A percentile compares a stretch with the other conserved stretches of the same genome.
Conservation (phyloP, 768 basidiomycete genomes). For the Pisolithus marmoratus region DNA sequence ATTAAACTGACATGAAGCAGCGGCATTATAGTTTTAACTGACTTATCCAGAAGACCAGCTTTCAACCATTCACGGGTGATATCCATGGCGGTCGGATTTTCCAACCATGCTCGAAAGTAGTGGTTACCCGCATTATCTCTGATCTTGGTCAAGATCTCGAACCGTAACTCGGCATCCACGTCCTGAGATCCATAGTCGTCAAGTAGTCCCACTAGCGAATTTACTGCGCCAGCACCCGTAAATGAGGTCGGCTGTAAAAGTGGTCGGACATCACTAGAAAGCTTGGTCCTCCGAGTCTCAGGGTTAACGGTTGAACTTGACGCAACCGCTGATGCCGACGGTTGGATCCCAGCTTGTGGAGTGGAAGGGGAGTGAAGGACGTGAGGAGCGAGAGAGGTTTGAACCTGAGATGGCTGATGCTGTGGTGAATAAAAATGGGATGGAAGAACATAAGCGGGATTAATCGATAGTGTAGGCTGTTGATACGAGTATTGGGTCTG, state of each 20-base stretch:
- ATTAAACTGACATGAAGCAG: conserved; percentile 69
- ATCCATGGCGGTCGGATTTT: conserved; percentile 69
- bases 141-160: conserved; percentile 76
- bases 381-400: conserved; percentile 66
- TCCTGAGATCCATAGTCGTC: conserved; percentile 56
- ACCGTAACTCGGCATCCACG: conserved; percentile 56
- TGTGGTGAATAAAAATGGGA: conserved; percentile 30
- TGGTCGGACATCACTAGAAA: conserved; percentile 48
- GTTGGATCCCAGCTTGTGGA: conserved; percentile 32
- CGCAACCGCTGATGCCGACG: conserved; percentile 25
- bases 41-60: conserved; percentile 53
- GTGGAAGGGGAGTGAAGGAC: conserved; percentile 55
- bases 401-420: conserved; percentile 32
- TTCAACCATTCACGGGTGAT: conserved; percentile 80
- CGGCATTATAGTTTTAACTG: conserved; percentile 80
- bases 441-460: conserved; percentile 35
- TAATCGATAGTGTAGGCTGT: conserved; percentile 38
- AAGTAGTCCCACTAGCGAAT: conserved; percentile 52
- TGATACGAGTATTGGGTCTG: conserved; percentile 36
- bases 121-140: conserved; percentile 81
- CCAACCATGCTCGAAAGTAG: conserved; percentile 83
- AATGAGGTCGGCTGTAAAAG: conserved; percentile 55
- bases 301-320: conserved; percentile 32
- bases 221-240: conserved; percentile 64
- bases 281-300: conserved; percentile 51